Percentiles rank a stretch among this genome's conserved stretches.
These are phyloP conservation scores for Globisporangium alternatum DNA, from an alignment of 352 stramenopile genomes.

Conservation along the genomic window DNA sequence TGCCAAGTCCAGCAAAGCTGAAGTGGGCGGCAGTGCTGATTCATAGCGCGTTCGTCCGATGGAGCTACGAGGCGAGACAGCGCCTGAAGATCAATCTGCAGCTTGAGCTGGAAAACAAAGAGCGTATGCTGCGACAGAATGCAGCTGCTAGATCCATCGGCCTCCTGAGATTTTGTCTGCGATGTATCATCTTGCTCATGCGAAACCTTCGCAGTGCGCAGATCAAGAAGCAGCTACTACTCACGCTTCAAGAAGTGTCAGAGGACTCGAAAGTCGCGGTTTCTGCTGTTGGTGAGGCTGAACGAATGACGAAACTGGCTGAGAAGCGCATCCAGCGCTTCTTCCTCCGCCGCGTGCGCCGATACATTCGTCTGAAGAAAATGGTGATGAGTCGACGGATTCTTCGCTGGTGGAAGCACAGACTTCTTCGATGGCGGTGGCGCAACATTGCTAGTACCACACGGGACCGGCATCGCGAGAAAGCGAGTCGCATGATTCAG, in stretches of 20 bases:
- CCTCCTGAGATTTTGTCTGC: slow-evolving; percentile 25
- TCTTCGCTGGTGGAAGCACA: slow-evolving; percentile 42
- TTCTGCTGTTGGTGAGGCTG: neutral
- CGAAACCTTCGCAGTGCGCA: slow-evolving; percentile 27
- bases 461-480: slow-evolving; percentile 15
- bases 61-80: slow-evolving; percentile 11
- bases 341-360: slow-evolving; percentile 39
- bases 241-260: slow-evolving; percentile 31
- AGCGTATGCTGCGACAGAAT: neutral
- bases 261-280: slow-evolving; percentile 31
- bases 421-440: slow-evolving; percentile 25
- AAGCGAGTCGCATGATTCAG: slow-evolving; percentile 47
- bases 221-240: slow-evolving; percentile 37
- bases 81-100: neutral
- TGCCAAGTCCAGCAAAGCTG: slow-evolving; percentile 17
- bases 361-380: slow-evolving; percentile 45
- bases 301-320: slow-evolving; percentile 21
- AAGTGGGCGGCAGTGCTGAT: slow-evolving; percentile 37
- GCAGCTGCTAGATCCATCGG: slow-evolving; percentile 18
- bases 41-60: slow-evolving; percentile 24
- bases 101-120: neutral
- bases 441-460: slow-evolving; percentile 14
- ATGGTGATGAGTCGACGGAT: slow-evolving; percentile 44
- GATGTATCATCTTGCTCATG: slow-evolving; percentile 38
- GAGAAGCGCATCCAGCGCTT: slow-evolving; percentile 42